Base-by-base conservation (phyloP, 2,329 filamentous ascomycete species). In the Xylaria sp. region DNA sequence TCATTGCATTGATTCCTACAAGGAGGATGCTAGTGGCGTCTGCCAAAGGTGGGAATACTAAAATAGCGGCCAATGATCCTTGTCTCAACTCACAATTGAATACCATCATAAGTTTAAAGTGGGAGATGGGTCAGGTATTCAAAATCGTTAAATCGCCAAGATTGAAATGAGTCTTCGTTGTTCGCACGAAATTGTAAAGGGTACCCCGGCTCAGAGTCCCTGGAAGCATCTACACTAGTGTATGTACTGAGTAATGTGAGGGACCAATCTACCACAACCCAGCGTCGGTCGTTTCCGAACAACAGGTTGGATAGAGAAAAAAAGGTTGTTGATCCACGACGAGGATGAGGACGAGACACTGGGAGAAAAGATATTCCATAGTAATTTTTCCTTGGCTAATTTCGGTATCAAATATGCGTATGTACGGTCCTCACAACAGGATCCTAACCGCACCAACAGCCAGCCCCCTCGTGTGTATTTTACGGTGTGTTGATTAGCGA, bases 41-140 rank as follows among this genome's bases (percentile, higher is more conserved):
- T 25, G 21, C n/a, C 18, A 25, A 42, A 25, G 27, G 54, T 42
- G 54, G 51, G 10, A 13, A 55, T 55, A 2, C 16, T 21, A 35
- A 37, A 55, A 23, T 25, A 42, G 35, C 9, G n/a, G n/a, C 21
- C 32, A 23, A 9, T 35, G 29, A 37, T 21, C 44, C 29, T 37
- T 54, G 29, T n/a, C 18, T 21, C 18, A 29, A 54, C 29, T 37
- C 32, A 10, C 32, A 9, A 6, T n/a, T 21, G 18, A 12, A n/a
- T n/a, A 32, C 27, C 48, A 35, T 32, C 48, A 35, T 32, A 10
- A n/a, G 5, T n/a, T 21, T 32, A n/a, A n/a, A 32, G 50, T 53
- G 50, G 44, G 12, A 25, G 25, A 48, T 48, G 47, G 60, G 35
- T 53, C 48, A 50, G 44, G 23, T 53, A 42, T 53, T 42, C 44